phyloP scores from a whole-genome alignment of 257 asterid species.

The Ballota nigra region DNA sequence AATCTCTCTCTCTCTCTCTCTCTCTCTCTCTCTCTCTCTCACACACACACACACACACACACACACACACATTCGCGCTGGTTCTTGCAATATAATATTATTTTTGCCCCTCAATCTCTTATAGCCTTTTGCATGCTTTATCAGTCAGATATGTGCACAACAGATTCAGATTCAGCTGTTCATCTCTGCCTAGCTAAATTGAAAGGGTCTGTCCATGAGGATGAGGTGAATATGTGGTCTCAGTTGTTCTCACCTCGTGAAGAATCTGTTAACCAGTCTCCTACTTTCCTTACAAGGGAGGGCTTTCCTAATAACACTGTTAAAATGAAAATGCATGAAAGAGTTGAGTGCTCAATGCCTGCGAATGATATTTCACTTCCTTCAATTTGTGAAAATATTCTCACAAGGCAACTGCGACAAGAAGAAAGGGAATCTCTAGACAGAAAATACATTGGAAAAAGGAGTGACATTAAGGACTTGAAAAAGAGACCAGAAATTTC shows the following conservation, averaged over 20 bases:
- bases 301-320: conserved; percentile 39
- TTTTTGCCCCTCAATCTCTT: conserved; percentile 23
- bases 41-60: no score
- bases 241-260: conserved; percentile 37
- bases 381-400: conserved; percentile 40
- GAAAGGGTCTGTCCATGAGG: conserved; percentile 33
- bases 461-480: conserved; percentile 24
- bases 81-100: conserved; percentile 8
- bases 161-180: conserved; percentile 45
- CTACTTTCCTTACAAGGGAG: conserved; percentile 28
- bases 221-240: conserved; percentile 44
- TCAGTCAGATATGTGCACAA: conserved; percentile 59
- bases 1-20: conserved; percentile 30
- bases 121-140: conserved; percentile 25
- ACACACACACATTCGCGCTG: neutral
- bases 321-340: conserved; percentile 41
- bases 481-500: conserved; percentile 31
- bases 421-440: conserved; percentile 33
- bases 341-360: conserved; percentile 34
- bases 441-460: conserved; percentile 37
- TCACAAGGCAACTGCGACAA: conserved; percentile 33
- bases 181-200: conserved; percentile 35
- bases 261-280: conserved; percentile 33
- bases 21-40: neutral
- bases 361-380: conserved; percentile 36